Conservation (phyloP, 495 filamentous ascomycete species). For the Darksidea phi region DNA sequence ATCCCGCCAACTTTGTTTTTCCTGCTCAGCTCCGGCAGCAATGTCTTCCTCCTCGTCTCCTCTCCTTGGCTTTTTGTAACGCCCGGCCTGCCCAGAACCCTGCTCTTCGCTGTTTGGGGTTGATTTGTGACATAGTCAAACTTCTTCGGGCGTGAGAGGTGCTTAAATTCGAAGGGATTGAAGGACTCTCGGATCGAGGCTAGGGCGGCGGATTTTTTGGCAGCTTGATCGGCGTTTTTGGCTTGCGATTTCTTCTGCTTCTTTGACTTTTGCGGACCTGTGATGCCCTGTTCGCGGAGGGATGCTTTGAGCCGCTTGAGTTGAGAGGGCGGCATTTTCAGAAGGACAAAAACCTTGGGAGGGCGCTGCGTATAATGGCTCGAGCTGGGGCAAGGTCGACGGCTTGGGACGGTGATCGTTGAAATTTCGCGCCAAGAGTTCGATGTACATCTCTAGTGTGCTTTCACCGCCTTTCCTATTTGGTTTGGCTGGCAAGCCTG, state of each 20-base stretch:
- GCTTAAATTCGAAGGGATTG: slow-evolving; percentile 94
- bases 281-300: slow-evolving; percentile 79
- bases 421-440: slow-evolving; percentile 25
- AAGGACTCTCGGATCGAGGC: slow-evolving; percentile 87
- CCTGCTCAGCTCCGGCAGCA: slow-evolving; percentile 80
- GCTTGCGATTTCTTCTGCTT: slow-evolving; percentile 77
- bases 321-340: slow-evolving; percentile 87
- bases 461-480: slow-evolving; percentile 17
- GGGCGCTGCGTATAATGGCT: background rate
- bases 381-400: background rate
- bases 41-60: slow-evolving; percentile 76
- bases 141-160: slow-evolving; percentile 64
- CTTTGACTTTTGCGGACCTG: slow-evolving; percentile 85
- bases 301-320: slow-evolving; percentile 92
- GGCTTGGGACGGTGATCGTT: slow-evolving; percentile 1
- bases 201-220: slow-evolving; percentile 71
- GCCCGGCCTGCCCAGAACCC: slow-evolving; percentile 66
- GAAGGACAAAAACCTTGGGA: background rate
- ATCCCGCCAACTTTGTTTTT: slow-evolving; percentile 90
- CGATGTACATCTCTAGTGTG: background rate
- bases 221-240: slow-evolving; percentile 63
- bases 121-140: slow-evolving; percentile 69
- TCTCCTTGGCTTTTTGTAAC: slow-evolving; percentile 83
- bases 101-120: slow-evolving; percentile 49
- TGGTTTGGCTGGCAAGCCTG: background rate